These are phyloP conservation scores for Phaeotremella fagi DNA, from an alignment of 768 basidiomycete species.

Conservation along the genomic window DNA sequence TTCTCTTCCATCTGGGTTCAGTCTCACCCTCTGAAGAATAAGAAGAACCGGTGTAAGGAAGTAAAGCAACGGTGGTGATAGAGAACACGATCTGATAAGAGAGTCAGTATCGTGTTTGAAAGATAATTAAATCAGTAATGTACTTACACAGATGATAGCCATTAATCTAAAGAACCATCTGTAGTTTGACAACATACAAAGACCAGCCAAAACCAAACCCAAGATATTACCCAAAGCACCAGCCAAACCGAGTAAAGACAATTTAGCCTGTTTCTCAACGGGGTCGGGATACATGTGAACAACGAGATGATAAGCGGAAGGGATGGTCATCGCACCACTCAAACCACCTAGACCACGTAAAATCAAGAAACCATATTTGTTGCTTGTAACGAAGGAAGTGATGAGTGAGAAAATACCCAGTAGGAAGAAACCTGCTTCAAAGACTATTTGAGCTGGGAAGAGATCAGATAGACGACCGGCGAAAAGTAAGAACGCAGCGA, in stretches of 20 bases:
- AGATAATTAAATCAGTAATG: constrained; percentile 16
- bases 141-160: constrained; percentile 50
- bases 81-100: constrained; percentile 51
- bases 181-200: constrained; percentile 45
- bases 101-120: constrained; percentile 27
- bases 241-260: constrained; percentile 53
- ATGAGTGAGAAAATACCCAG: constrained; percentile 54
- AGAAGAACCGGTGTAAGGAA: constrained; percentile 28
- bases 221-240: constrained; percentile 54
- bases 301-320: constrained; percentile 50
- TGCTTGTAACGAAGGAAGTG: constrained; percentile 52
- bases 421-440: constrained; percentile 50
- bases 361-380: constrained; percentile 55
- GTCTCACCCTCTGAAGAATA: constrained; percentile 13
- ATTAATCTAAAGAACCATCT: constrained; percentile 57
- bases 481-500: constrained; percentile 41
- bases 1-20: constrained; percentile 34
- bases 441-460: constrained; percentile 49
- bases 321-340: constrained; percentile 53
- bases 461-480: constrained; percentile 42
- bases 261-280: constrained; percentile 53
- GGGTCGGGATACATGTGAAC: constrained; percentile 56
- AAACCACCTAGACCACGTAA: constrained; percentile 56
- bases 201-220: constrained; percentile 36
- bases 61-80: constrained; percentile 41